These are phyloP conservation scores for Botrytis squamosa DNA, from an alignment of 2,329 filamentous ascomycete genomes.

Conservation along the genomic window DNA sequence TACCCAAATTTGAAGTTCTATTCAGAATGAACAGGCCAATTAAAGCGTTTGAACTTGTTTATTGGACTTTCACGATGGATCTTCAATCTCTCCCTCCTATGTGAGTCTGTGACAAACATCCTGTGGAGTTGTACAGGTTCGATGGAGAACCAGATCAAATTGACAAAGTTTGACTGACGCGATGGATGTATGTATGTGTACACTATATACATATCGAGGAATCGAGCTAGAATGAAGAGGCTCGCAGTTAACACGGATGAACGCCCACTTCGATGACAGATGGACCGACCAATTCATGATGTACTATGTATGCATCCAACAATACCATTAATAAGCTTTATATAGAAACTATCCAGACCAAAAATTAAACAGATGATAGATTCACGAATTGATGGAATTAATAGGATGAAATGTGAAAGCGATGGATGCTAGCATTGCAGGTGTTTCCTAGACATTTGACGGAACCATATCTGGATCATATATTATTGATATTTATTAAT, in stretches of 20 bases:
- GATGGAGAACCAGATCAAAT: background rate
- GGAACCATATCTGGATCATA: background rate
- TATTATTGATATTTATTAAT: too few relatives aligned
- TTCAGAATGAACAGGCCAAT: background rate
- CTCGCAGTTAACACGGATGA: background rate
- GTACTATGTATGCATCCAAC: background rate
- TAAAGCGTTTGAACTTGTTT: background rate
- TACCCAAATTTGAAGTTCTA: background rate
- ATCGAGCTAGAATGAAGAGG: background rate
- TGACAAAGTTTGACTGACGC: background rate
- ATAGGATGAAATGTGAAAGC: background rate
- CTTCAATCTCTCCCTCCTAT: background rate
- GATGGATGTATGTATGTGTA: background rate
- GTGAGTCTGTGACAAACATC: too few relatives aligned
- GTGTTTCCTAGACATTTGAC: too few relatives aligned
- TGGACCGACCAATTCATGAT: background rate
- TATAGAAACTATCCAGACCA: background rate
- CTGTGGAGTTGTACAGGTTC: background rate
- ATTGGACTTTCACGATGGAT: background rate
- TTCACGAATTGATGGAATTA: background rate
- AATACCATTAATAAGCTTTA: background rate
- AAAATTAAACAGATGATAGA: background rate
- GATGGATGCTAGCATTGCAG: background rate
- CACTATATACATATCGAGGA: background rate
- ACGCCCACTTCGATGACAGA: background rate